Percentiles rank a stretch among this genome's conserved stretches.
Evolutionary conservation across 495 filamentous ascomycete genomes (phyloP).

Genomic region (Saxophila tyrrhenica): DNA sequence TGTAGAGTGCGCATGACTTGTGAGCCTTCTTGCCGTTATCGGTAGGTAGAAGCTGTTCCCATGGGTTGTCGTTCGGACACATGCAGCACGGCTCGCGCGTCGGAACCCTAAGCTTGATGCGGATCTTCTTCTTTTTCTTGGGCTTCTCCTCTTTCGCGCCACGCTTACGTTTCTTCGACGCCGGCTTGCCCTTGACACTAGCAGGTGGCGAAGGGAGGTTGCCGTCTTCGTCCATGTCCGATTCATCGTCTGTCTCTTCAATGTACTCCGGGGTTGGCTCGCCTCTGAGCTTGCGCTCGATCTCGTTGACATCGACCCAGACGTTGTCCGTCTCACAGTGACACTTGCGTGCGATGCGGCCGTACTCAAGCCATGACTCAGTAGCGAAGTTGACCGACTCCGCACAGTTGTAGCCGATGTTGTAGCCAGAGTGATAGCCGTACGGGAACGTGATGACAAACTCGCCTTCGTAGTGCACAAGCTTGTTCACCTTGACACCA

Average conservation of each 20-base stretch:
- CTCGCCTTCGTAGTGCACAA: conserved; percentile 93
- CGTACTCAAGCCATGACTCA: conserved; percentile 86
- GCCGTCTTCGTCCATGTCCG: conserved; percentile 55
- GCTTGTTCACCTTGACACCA: conserved; percentile 87
- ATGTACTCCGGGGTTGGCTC: conserved; percentile 84
- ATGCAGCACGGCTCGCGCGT: conserved; percentile 79
- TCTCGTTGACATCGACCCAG: conserved; percentile 92
- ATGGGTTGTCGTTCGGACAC: conserved; percentile 85
- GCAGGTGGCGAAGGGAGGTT: conserved; percentile 72
- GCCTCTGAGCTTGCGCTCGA: conserved; percentile 85
- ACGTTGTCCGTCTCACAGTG: conserved; percentile 93
- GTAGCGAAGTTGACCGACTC: conserved; percentile 98
- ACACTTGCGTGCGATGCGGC: conserved; percentile 94
- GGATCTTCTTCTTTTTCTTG: conserved; percentile 52
- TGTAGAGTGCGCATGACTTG: conserved; percentile 78
- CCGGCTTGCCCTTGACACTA: conserved; percentile 52
- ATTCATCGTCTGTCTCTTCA: conserved; percentile 65
- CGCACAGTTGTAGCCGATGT: conserved; percentile 96
- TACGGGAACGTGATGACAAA: conserved; percentile 99
- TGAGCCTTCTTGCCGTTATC: conserved; percentile 83
- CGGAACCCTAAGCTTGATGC: conserved; percentile 57
- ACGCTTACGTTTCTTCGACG: conserved; percentile 48
- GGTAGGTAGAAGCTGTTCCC: conserved; percentile 71
- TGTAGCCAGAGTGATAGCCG: conserved; percentile 97
- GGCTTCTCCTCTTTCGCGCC: conserved; percentile 40